These are phyloP conservation scores for Candida anutae DNA, from an alignment of 1,139 yeast genomes.

Conservation along the genomic window DNA sequence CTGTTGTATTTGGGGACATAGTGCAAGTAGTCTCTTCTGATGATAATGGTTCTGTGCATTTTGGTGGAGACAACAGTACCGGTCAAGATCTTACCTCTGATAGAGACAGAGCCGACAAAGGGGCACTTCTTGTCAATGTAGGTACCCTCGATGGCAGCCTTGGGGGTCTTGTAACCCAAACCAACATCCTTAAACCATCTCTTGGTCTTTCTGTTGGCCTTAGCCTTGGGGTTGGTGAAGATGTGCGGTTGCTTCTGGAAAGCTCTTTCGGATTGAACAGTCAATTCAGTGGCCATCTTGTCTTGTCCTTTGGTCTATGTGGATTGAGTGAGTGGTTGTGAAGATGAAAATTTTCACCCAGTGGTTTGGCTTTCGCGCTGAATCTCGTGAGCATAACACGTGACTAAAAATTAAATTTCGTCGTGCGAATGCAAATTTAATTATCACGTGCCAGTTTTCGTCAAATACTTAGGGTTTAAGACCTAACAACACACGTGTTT, in stretches of 20 bases:
- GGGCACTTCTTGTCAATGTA: constrained; percentile 99
- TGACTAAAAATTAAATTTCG: neutral
- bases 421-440: too few species aligned
- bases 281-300: constrained; percentile 98
- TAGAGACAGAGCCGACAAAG: constrained; percentile 91
- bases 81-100: constrained; percentile 99
- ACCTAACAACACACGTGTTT: too few species aligned
- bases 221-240: constrained; percentile 99
- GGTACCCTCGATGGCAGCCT: constrained; percentile 95
- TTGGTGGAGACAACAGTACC: constrained; percentile 99
- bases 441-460: too few species aligned
- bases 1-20: constrained; percentile 99
- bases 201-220: constrained; percentile 98
- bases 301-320: constrained; percentile 11
- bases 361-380: too few species aligned
- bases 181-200: constrained; percentile 99
- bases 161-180: constrained; percentile 99
- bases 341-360: constrained; percentile 2
- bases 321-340: too few species aligned
- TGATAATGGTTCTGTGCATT: constrained; percentile 99
- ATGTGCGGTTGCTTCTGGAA: constrained; percentile 99
- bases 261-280: constrained; percentile 99
- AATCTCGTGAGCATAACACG: too few species aligned
- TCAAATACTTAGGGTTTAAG: too few species aligned
- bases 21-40: constrained; percentile 99